Base-by-base conservation (phyloP, 495 filamentous ascomycete species). In the Xylaria bambusicola region DNA sequence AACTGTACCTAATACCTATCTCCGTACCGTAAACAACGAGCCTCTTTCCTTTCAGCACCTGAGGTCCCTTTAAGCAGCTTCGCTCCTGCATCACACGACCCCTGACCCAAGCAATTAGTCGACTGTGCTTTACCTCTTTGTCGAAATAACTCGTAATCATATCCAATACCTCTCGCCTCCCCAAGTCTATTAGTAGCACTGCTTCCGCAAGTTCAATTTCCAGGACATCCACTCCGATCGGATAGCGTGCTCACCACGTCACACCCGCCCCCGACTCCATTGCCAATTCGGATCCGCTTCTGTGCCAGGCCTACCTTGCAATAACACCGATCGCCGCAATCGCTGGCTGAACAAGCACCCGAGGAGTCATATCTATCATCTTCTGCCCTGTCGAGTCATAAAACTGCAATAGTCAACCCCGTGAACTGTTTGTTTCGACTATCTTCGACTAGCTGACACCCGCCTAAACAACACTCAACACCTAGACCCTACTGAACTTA, bases 211-310 rank as follows among this genome's bases (percentile, higher is more conserved):
- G 63, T 56, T 40, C 62, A 38, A 60, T 56, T 57, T 66, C 56
- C 60, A 69, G 67, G 60, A 67, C 64, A 65, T 56, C 60, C 70
- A 66, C 71, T 69, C 70, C 74, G 66, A 74, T 66, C 77, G 76
- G 74, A 76, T 73, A 69, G 71, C 71, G 67, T 71, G 70, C 71
- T 76, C 71, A 77, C 62, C 62, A 72, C 73, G 76, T 75, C 73
- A 70, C 68, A 68, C 64, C 50, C 57, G 60, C 38, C 23, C n/a
- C 52, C 52, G 52, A 54, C 52, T 54, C 52, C 38, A 54, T 56
- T 57, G 59, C 58, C 62, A 52, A 44, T 46, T 63, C 59, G 61
- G 63, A 62, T 62, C 65, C 63, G 65, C 63, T 61, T 53, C 55
- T 40, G 21, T 57, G 38, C 53, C 27, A 64, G 66, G 29, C 56